These are phyloP conservation scores for Delitschia confertaspora DNA, from an alignment of 495 filamentous ascomycete genomes.

Conservation along the genomic window DNA sequence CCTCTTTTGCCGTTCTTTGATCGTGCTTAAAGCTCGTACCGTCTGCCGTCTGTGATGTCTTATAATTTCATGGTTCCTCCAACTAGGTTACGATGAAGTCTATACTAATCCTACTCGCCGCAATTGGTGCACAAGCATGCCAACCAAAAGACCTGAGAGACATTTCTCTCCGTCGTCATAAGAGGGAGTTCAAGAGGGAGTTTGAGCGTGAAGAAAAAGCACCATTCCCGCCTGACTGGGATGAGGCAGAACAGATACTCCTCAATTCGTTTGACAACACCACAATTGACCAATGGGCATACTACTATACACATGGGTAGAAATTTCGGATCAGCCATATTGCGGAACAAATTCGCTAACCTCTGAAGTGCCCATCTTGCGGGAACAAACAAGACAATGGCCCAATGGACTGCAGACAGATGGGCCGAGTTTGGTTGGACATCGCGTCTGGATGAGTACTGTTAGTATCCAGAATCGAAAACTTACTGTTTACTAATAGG, in stretches of 20 bases:
- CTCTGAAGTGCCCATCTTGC: slow-evolving; percentile 21
- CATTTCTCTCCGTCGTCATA: no score
- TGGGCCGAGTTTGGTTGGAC: slow-evolving; percentile 24
- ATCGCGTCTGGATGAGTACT: slow-evolving; percentile 25
- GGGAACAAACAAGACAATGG: slow-evolving; percentile 18
- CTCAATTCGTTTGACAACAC: slow-evolving; percentile 26
- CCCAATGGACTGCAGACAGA: slow-evolving; percentile 24
- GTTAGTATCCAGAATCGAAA: slow-evolving; percentile 14
- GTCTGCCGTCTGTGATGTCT: no score
- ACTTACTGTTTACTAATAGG: slow-evolving; percentile 3
- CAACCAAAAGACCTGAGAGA: slow-evolving; percentile 6
- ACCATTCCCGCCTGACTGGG: slow-evolving; percentile 16
- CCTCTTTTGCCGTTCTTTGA: no score
- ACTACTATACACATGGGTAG: no score
- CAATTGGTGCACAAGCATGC: slow-evolving; percentile 20
- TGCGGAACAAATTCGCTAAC: no score
- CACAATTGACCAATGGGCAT: slow-evolving; percentile 24
- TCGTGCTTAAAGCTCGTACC: no score
- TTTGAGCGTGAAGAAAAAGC: slow-evolving; percentile 13
- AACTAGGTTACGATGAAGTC: slow-evolving; percentile 11
- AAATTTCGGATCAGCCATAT: no score
- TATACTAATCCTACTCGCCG: slow-evolving; percentile 8
- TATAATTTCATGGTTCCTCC: not conserved
- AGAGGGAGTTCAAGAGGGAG: no score
- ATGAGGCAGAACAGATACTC: slow-evolving; percentile 18